Evolutionary conservation across 352 stramenopile species (phyloP), one percentile per base, ranked within the genome.

Genomic region (Pythium inflatum): DNA sequence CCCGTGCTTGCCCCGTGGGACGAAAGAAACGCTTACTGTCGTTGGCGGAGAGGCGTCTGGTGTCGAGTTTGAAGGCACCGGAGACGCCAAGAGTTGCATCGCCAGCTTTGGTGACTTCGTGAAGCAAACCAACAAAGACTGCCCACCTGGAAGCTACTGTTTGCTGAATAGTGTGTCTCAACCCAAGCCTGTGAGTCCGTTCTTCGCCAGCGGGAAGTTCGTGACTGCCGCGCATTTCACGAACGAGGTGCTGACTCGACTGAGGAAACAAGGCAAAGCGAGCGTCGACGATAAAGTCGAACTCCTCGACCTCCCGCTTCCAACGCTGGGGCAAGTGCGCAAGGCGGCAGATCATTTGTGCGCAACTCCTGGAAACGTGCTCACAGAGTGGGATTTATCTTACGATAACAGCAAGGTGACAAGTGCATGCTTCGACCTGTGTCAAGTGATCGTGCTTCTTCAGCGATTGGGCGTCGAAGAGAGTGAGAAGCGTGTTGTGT

Each of bases 381-480:
- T 71, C 30, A 18, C 68, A 53, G 38, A 36, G 4, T 76, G 57
- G 58, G 36, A 65, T 12, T 36, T 76, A 24, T 14, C 55, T 1
- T 69, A 63, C 11, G 63, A 77, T 2, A 60, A 43, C n/a, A 66
- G 71, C 24, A 62, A 27, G 1, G 63, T 68, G 9, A 77, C 48
- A 50, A 38, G 63, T 24, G 70, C 80, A 31, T 93, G 85, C 25
- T 78, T 91, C 27, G 82, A 93, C 45, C 30, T 91, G 24, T 89
- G 85, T 74, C 81, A 90, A 51, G 69, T 74, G 9, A 66, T 91
- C 45, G 83, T 89, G n/a, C 48, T 93, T 18, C 66, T 93, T 3
- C 64, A 88, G 50, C 74, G 80, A 38, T 71, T 93, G 46, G 82
- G 82, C 20, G 57, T 91, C 16, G 69, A 81, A 24, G 74, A 84